A percentile compares a stretch with the other conserved stretches of the same genome.
Conservation (phyloP, 495 filamentous ascomycete genomes). For the Xylaria venustula region DNA sequence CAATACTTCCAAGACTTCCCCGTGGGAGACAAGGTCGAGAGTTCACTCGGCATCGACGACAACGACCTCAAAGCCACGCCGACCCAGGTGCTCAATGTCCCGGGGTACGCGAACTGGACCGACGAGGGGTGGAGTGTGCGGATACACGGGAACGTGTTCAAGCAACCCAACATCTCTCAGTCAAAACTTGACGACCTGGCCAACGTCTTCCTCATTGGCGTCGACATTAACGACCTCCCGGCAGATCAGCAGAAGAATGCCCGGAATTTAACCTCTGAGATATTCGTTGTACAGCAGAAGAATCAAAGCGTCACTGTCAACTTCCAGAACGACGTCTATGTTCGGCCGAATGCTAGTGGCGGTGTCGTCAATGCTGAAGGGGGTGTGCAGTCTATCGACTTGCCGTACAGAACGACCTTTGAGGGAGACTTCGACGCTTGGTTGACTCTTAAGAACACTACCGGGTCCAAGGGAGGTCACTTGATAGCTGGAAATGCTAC, state of each 20-base stretch:
- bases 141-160: conserved; percentile 78
- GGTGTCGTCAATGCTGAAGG: conserved; percentile 41
- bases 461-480: conserved; percentile 41
- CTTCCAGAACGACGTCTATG: conserved; percentile 50
- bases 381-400: conserved; percentile 54
- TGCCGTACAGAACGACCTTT: conserved; percentile 57
- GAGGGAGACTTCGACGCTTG: conserved; percentile 74
- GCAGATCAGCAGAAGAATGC: conserved; percentile 61
- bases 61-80: conserved; percentile 58
- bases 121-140: conserved; percentile 70
- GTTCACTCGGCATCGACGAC: conserved; percentile 57
- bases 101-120: conserved; percentile 81
- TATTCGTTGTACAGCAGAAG: conserved; percentile 70
- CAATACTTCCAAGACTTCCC: conserved; percentile 69
- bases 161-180: conserved; percentile 64
- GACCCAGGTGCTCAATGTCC: conserved; percentile 70
- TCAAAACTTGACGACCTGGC: conserved; percentile 63
- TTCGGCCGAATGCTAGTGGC: conserved; percentile 29
- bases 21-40: conserved; percentile 56
- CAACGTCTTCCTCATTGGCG: conserved; percentile 66
- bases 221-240: conserved; percentile 57
- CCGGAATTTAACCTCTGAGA: conserved; percentile 67
- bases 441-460: conserved; percentile 52
- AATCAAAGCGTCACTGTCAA: conserved; percentile 61
- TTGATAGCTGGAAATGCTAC: conserved; percentile 62